These are phyloP conservation scores for Aspergillus sp. DNA, from an alignment of 2,329 filamentous ascomycete genomes.

Conservation along the genomic window DNA sequence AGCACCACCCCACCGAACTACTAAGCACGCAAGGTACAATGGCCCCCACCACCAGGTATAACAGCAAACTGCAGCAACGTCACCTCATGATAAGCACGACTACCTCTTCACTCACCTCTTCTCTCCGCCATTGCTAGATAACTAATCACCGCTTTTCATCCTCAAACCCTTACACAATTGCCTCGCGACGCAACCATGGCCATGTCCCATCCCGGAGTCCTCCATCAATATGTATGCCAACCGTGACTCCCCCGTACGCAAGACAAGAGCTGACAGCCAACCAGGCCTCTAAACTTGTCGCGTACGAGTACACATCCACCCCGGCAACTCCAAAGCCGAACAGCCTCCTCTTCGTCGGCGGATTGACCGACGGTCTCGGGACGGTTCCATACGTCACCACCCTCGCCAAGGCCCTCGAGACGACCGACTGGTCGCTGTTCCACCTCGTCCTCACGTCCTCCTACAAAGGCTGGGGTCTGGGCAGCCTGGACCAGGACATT, in stretches of 20 bases:
- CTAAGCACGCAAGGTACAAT: no score
- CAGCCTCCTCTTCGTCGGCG: conserved; percentile 58
- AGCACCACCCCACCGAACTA: no score
- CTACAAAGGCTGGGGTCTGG: conserved; percentile 55
- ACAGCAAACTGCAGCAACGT: no score
- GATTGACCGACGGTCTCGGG: conserved; percentile 56
- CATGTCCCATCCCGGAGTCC: conserved; percentile 27
- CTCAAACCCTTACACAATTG: background rate
- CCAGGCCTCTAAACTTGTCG: conserved; percentile 38
- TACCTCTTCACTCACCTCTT: no score
- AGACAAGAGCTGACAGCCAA: conserved; percentile 4
- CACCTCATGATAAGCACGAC: no score
- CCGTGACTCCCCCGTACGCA: background rate
- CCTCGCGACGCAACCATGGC: conserved; percentile 9
- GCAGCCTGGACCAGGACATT: conserved; percentile 53
- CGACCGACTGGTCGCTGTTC: conserved; percentile 52
- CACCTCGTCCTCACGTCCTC: conserved; percentile 52
- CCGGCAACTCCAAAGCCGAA: conserved; percentile 34
- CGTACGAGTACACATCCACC: conserved; percentile 38
- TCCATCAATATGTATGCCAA: conserved; percentile 37
- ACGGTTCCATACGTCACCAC: conserved; percentile 53
- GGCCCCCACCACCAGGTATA: no score
- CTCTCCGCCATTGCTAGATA: background rate
- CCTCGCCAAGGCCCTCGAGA: conserved; percentile 49
- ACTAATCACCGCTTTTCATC: background rate